Evolutionary conservation across 768 basidiomycete species (phyloP).

Genomic region (Amyloporia xantha): DNA sequence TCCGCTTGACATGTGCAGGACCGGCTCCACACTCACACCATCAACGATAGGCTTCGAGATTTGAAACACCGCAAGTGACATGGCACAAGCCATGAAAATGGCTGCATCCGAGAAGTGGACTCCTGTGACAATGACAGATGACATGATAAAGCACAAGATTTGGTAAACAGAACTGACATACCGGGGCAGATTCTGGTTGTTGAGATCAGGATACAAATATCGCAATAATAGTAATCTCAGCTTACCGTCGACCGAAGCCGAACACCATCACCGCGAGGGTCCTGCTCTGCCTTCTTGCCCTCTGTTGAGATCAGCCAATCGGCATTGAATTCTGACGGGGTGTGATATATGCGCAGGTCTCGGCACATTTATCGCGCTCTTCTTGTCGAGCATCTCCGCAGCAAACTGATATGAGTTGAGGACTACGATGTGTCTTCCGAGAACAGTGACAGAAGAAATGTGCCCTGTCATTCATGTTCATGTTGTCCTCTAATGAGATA

Average conservation of each 20-base stretch:
- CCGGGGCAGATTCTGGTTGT: constrained; percentile 15
- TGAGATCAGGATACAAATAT: not conserved
- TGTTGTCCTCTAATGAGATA: too few species aligned
- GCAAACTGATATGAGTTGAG: too few species aligned
- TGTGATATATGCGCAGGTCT: constrained; percentile 25
- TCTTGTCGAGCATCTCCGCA: too few species aligned
- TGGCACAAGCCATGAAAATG: constrained; percentile 23
- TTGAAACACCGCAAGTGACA: constrained; percentile 25
- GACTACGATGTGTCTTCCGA: too few species aligned
- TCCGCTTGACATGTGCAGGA: constrained; percentile 16
- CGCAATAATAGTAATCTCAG: not conserved
- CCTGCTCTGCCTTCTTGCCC: constrained; percentile 17
- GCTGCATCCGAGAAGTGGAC: constrained; percentile 25
- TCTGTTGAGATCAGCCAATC: constrained; percentile 21
- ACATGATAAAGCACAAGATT: too few species aligned
- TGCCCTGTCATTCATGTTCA: too few species aligned
- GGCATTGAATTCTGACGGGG: constrained; percentile 29
- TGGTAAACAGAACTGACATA: too few species aligned
- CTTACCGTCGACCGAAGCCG: constrained; percentile 26
- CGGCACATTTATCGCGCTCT: too few species aligned
- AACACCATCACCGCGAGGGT: constrained; percentile 21
- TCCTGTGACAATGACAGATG: constrained; percentile 14
- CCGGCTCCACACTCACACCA: constrained; percentile 22
- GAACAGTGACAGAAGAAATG: too few species aligned
- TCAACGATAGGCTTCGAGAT: constrained; percentile 23